Base-by-base conservation (phyloP, 352 stramenopile genomes). In the Globisporangium radiosum region DNA sequence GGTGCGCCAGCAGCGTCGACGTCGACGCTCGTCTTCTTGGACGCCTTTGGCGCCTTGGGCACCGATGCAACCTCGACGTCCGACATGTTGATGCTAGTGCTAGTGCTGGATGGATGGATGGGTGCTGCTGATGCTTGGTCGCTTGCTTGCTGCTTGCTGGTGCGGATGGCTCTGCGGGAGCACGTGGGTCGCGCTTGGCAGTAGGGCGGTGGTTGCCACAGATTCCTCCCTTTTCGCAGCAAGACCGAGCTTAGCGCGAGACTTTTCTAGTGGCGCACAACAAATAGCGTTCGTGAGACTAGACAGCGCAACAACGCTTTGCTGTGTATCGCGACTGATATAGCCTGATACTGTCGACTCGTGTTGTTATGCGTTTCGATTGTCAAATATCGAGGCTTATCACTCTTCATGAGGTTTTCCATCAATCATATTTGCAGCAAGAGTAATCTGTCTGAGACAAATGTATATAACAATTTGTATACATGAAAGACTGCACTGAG, bases 191-290 rank as follows among this genome's bases (percentile, higher is more conserved):
- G 17, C 17, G 17, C 17, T 19, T 19, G 17, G 17, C 17, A 19
- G 17, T 19, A 19, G 17, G 17, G 17, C 17, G 17, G 17, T 19
- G 17, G 17, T 19, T 19, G 17, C 17, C 17, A 19, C 17, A 19
- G 17, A 19, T 19, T 19, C 17, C 17, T 19, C 17, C 17, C 17
- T 19, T 19, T 19, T 19, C 17, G 17, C 17, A 19, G 17, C 17
- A 19, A 19, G 17, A 19, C 17, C 55, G 17, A 40, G 25, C 44
- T 60, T 40, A 47, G 44, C 49, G 42, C 25, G 37, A 48, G 65
- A 71, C 9, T 75, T 75, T 79, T 81, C 71, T 71, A 57, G 74
- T 80, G 73, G 71, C 67, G 73, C 52, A 19, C 17, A 19, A 19
- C 17, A 19, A 19, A 19, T 19, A 19, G 17, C 17, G 17, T 19